Base-by-base conservation (phyloP, 257 asterid species). In the Nicotiana noctiflora region DNA sequence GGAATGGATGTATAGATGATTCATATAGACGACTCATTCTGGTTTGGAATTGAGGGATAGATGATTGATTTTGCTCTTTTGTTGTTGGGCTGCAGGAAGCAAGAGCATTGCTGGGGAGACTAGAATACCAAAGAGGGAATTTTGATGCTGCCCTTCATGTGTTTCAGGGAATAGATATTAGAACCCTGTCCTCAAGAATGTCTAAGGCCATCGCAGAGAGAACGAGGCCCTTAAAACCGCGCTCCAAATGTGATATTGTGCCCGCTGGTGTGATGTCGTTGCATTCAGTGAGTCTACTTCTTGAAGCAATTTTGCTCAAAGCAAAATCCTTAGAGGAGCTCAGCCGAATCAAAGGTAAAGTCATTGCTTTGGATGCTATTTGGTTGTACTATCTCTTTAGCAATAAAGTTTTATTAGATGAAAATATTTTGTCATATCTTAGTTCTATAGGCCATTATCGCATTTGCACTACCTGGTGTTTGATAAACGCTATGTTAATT, bases 111-210 rank as follows among this genome's bases (percentile, higher is more conserved):
- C 56, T 94, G 87, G 98, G 98, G 82, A 90, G 98, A 84, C 97
- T 94, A 62, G 98, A 94, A 68, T 94, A 89, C 80, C 98, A 94
- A 80, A 94, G 93, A 65, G 98, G 98, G 21, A 94, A 94, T 84
- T 93, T 84, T 79, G 98, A 92, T 87, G 98, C 94, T 29, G 98
- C 98, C 63, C 98, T 94, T 81, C 98, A 93, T 87, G 98, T 94
- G 23, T 94, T 94, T 84, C 95, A 94, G 82, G 98, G 98, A 74
- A 94, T 94, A 85, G 98, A 94, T 81, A 86, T 92, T 46, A 90
- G 84, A 79, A 82, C 89, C 40, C 84, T 94, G 84, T 90, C 98
- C 0, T 86, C 93, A 15, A 92, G 91, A 63, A 90, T 94, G 96
- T 87, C 95, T 25, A 89, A 81, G 83, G 96, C 97, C 64, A 91